Evolutionary conservation across 2,329 filamentous ascomycete species (phyloP).

Genomic region (Arthrobotrys musiformis): DNA sequence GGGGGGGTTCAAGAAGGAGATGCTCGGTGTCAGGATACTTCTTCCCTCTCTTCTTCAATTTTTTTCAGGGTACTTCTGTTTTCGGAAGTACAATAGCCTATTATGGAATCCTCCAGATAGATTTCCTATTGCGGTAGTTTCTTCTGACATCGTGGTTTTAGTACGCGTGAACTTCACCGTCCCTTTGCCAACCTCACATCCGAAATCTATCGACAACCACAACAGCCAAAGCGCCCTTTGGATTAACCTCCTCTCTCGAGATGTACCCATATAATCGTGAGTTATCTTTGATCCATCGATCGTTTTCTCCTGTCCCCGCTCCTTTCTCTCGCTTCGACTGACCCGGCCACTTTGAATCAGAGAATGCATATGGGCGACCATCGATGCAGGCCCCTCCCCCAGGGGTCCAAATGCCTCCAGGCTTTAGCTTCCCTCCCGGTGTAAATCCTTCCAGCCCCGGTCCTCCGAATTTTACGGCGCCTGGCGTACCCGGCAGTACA

Average conservation of each 20-base stretch:
- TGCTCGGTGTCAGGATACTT: too few relatives aligned
- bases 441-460: conserved; percentile 56
- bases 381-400: conserved; percentile 59
- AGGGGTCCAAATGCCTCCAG: conserved; percentile 57
- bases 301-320: neutral
- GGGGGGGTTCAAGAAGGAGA: neutral
- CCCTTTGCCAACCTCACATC: neutral
- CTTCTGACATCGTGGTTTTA: conserved; percentile 1
- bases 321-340: neutral
- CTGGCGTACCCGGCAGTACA: conserved; percentile 83
- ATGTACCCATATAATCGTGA: conserved; percentile 60
- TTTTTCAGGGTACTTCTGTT: too few relatives aligned
- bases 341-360: conserved; percentile 10
- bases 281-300: neutral
- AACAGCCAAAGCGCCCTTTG: neutral
- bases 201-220: neutral
- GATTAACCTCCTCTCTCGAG: neutral
- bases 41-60: too few relatives aligned
- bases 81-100: too few relatives aligned
- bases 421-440: conserved; percentile 55
- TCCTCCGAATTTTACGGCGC: conserved; percentile 68
- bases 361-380: conserved; percentile 58
- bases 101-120: neutral
- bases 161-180: neutral
- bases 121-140: neutral